Evolutionary conservation across 345 rosid species (phyloP), one percentile per base, ranked within the genome.

Genomic region (Eucalyptus sp.): DNA sequence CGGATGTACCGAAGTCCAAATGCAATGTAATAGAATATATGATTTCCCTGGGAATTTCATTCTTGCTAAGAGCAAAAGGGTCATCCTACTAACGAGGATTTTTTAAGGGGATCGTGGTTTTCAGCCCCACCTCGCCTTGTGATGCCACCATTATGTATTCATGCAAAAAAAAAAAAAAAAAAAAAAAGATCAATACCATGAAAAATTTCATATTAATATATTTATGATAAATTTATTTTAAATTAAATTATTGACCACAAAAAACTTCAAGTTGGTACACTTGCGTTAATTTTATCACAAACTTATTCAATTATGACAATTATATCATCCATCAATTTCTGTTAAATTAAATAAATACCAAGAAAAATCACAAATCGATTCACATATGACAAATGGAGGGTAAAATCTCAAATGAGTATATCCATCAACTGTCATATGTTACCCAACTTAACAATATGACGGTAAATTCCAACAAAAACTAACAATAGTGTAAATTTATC

Each of bases 361-460:
- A 52, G 24, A 18, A 52, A 52, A 52, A 52, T 52, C 56, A 52
- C 0, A 52, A 52, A 20, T 0, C 0, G 0, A 0, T 18, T 52
- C 10, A 18, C 2, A 18, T 3, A 52, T 18, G 10, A 18, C 10
- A 18, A 52, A 18, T 0, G 0, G 24, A 18, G 2, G 10, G 4
- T 8, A 52, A 52, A 52, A 18, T 44, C 48, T 2, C 3, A 44
- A 44, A 44, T 43, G 8, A 8, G 8, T 43, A 43, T 1, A 52
- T 52, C 2, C 4, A 3, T 52, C 56, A 52, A 52, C 1, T 3
- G 7, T 52, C 2, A 52, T 3, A 52, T 52, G 10, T 17, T 1
- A 52, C 24, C 2, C 0, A 7, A 52, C 0, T 52, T 10, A 52
- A 52, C 0, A 52, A 52, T 52, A 8, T 52, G 10, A 52, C 2